Conservation (phyloP, 2,329 filamentous ascomycete species). For the Lecanoromycetidae sp. region DNA sequence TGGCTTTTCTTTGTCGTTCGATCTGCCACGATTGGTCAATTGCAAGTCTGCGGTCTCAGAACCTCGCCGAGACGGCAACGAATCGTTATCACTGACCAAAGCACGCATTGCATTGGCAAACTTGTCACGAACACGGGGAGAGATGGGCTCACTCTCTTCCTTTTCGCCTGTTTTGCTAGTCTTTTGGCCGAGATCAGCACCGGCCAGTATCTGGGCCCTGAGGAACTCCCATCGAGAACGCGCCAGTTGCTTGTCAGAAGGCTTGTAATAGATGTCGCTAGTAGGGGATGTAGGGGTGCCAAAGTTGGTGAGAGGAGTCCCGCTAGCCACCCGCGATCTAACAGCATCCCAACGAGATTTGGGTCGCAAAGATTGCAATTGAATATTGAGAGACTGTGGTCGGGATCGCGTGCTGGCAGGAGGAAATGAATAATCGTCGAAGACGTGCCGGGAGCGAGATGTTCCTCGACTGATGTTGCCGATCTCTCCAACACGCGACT, state of each 20-base stretch:
- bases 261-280: neutral
- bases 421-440: neutral
- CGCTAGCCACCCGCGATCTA: slow-evolving; percentile 2
- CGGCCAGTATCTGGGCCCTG: neutral
- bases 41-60: neutral
- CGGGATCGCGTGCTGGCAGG: neutral
- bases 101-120: neutral
- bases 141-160: neutral
- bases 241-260: slow-evolving; percentile 4
- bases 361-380: neutral
- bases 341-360: slow-evolving; percentile 2
- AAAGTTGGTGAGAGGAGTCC: neutral
- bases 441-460: neutral
- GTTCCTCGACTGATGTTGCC: neutral
- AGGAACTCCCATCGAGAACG: slow-evolving; percentile 5
- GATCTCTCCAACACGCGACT: neutral
- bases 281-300: neutral
- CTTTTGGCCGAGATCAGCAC: neutral
- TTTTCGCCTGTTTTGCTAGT: neutral
- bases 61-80: neutral
- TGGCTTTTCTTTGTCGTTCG: neutral
- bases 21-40: too few species aligned
- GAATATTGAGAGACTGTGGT: neutral
- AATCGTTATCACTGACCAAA: neutral
- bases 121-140: neutral